A percentile compares a stretch with the other conserved stretches of the same genome.
Conservation (phyloP, 441 rosid species). For the Corymbia citriodora region DNA sequence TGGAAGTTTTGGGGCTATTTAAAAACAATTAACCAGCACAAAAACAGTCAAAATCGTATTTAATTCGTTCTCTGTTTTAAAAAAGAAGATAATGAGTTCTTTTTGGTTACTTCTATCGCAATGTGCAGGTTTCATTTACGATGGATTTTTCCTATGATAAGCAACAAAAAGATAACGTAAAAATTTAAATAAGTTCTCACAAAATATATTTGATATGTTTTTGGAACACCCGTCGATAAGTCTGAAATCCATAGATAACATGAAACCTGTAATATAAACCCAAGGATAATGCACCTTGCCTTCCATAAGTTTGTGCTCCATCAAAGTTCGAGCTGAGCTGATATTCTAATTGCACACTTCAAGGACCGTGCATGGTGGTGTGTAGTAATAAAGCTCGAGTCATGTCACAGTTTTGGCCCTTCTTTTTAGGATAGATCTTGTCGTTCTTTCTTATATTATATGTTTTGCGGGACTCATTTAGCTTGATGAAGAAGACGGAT, state of each 20-base stretch:
- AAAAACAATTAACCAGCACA: not conserved
- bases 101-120: not conserved
- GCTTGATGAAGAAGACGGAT: not conserved
- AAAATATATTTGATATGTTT: not conserved
- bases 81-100: not conserved
- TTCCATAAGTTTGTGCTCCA: not conserved
- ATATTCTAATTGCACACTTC: not conserved
- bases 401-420: not conserved
- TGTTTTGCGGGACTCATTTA: not conserved
- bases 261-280: not conserved
- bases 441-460: not conserved
- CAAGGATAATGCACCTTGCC: not conserved
- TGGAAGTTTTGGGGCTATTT: not conserved
- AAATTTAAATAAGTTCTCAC: not conserved
- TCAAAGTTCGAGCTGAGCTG: not conserved
- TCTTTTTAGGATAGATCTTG: not conserved
- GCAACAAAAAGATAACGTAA: not conserved
- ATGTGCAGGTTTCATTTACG: not conserved
- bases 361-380: not conserved
- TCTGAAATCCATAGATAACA: not conserved
- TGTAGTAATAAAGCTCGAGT: not conserved
- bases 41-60: not conserved
- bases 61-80: not conserved
- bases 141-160: not conserved
- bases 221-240: not conserved